Evolutionary conservation across 176 grass and related monocot genomes (phyloP), one percentile per base, ranked within the genome.

Genomic region (Rhynchospora breviuscula): DNA sequence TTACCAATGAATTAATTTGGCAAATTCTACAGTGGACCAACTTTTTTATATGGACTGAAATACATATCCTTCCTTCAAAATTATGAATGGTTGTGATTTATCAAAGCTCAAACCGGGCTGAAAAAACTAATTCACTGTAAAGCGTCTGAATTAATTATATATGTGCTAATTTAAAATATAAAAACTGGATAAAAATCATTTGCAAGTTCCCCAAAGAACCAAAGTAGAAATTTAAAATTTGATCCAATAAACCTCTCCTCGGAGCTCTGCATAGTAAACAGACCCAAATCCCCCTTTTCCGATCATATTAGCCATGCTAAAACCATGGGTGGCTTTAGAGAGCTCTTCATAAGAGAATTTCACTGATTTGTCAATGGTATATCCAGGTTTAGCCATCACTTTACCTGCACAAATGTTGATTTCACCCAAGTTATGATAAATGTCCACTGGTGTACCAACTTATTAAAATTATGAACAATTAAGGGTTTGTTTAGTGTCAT

Each of bases 341-440:
- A 99, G 96, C 88, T 99, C 96, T 78, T 88, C 91, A 87, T 93
- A 93, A 2, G 86, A 89, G 78, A 98, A 99, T 75, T 99, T 91
- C 23, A 99, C 91, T 83, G 93, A 95, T 90, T 91, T 99, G 14
- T 99, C 91, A 51, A 95, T 89, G 53, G 89, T 91, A 83, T 90
- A 81, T 84, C 93, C 91, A 74, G 86, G 2, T 3, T 35, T 35
- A 35, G 3, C 3, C 33, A 35, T 35, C 35, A 40, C 35, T 40
- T 40, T 40, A 40, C 35, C 35, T 40, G 35, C 35, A 40, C 35
- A 40, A 40, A 40, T 40, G 35, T 40, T 40, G 35, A 40, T 35
- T 35, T 35, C 33, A 35, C 33, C 33, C 33, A 35, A 35, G 33
- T 35, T 35, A 35, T 35, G 33, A 35, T 35, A 35, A 35, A 35